Conservation (phyloP, 1,284 basidiomycete genomes). For the Fomitopsis palustris region DNA sequence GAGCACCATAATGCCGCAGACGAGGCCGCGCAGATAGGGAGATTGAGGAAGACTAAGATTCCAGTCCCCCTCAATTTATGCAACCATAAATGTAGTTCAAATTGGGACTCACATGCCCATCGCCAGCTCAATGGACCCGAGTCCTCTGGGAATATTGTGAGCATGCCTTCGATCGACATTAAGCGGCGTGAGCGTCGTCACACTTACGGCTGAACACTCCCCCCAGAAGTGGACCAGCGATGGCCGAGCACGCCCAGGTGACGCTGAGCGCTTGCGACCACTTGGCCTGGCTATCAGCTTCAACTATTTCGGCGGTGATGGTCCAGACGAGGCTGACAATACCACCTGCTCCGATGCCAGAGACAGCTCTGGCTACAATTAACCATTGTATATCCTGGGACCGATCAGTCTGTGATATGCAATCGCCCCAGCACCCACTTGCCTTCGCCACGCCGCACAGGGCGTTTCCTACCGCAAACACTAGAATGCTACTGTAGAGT, state of each 20-base stretch:
- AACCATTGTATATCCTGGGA: conserved; percentile 57
- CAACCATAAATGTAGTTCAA: neutral
- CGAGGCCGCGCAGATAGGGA: conserved; percentile 66
- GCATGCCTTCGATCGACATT: neutral
- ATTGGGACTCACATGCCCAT: conserved; percentile 67
- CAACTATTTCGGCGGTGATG: conserved; percentile 76
- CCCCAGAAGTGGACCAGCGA: conserved; percentile 75
- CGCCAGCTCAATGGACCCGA: conserved; percentile 53
- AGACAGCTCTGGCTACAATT: conserved; percentile 51
- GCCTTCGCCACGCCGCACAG: conserved; percentile 71
- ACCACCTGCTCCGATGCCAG: conserved; percentile 76
- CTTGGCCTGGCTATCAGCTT: conserved; percentile 61
- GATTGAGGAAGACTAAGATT: conserved; percentile 68
- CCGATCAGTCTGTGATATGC: conserved; percentile 4
- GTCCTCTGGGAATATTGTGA: conserved; percentile 14
- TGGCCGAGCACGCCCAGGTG: conserved; percentile 79
- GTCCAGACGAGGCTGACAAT: conserved; percentile 82
- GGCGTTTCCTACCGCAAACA: conserved; percentile 69
- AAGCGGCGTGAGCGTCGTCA: neutral
- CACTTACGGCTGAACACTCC: conserved; percentile 72
- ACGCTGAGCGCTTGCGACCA: conserved; percentile 81
- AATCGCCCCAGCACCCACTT: conserved; percentile 15
- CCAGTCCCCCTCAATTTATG: conserved; percentile 3
- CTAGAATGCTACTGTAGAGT: conserved; percentile 62
- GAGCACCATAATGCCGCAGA: conserved; percentile 54